phyloP scores from a whole-genome alignment of 768 basidiomycete species.

The Rhodotorula paludigena region DNA sequence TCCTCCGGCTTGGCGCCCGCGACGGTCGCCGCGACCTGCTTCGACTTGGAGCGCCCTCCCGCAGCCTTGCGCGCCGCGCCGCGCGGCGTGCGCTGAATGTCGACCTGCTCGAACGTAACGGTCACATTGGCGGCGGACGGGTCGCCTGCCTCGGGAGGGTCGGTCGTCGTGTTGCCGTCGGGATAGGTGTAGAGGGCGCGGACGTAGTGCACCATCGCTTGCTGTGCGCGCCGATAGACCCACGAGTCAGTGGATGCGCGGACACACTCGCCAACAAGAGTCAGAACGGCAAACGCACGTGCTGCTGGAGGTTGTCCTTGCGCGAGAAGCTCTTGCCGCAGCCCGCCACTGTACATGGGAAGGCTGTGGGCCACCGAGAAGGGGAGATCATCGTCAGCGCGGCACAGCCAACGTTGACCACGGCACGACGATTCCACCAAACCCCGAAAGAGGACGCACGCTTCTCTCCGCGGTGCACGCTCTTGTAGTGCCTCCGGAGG shows the following conservation, averaged over 20 bases:
- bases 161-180: slow-evolving; percentile 17
- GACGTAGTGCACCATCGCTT: slow-evolving; percentile 29
- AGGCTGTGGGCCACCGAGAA: slow-evolving; percentile 55
- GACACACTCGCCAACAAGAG: neutral
- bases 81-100: slow-evolving; percentile 2
- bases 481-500: slow-evolving; percentile 78
- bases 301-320: slow-evolving; percentile 75
- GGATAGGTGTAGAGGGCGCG: slow-evolving; percentile 21
- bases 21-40: neutral
- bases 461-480: slow-evolving; percentile 87
- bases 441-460: slow-evolving; percentile 56
- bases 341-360: slow-evolving; percentile 61
- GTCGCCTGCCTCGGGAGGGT: slow-evolving; percentile 14
- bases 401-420: neutral
- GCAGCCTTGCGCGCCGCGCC: neutral
- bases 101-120: slow-evolving; percentile 20
- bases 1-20: neutral
- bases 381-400: neutral
- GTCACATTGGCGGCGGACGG: slow-evolving; percentile 1
- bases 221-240: neutral
- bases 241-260: no score
- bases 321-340: slow-evolving; percentile 75
- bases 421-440: slow-evolving; percentile 30
- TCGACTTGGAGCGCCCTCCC: neutral
- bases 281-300: slow-evolving; percentile 44